Evolutionary conservation across 129 eudicot genomes (phyloP).

Genomic region (Apium graveolens): DNA sequence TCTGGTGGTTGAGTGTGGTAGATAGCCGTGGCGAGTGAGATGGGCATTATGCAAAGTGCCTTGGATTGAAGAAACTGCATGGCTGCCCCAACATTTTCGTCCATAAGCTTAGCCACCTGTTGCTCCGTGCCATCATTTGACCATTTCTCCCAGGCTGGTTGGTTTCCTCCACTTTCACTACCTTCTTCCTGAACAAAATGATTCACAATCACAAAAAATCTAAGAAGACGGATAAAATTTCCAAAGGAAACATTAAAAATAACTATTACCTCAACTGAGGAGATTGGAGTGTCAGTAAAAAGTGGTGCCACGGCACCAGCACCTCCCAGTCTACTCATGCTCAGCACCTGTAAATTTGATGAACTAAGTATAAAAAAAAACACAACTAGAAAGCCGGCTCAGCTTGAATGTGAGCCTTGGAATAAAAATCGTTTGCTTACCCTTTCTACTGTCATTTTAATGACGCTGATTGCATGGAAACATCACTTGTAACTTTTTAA

Average conservation of each 20-base stretch:
- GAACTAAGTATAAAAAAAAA: neutral
- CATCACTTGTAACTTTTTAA: neutral
- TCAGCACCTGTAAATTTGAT: conserved; percentile 59
- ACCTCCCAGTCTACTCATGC: conserved; percentile 97
- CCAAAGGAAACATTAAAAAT: neutral
- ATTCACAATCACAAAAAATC: neutral
- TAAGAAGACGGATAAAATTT: neutral
- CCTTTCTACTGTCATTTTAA: neutral
- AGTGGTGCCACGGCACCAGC: conserved; percentile 98
- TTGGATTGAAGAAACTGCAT: conserved; percentile 97
- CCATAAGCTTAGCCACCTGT: conserved; percentile 95
- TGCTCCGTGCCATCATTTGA: conserved; percentile 92
- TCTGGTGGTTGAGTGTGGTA: conserved; percentile 86
- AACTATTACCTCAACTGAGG: conserved; percentile 65
- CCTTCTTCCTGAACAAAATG: conserved; percentile 54
- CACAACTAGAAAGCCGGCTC: too few relatives aligned
- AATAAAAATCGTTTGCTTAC: neutral
- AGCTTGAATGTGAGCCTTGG: neutral
- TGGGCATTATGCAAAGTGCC: conserved; percentile 95
- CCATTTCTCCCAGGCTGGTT: conserved; percentile 98
- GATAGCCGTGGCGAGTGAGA: conserved; percentile 89
- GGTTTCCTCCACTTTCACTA: conserved; percentile 66
- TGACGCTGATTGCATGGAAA: neutral
- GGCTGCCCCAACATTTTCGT: conserved; percentile 93
- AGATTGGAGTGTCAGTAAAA: conserved; percentile 88